Conservation (phyloP, 2,329 filamentous ascomycete genomes). For the Fusarium mexicanum region DNA sequence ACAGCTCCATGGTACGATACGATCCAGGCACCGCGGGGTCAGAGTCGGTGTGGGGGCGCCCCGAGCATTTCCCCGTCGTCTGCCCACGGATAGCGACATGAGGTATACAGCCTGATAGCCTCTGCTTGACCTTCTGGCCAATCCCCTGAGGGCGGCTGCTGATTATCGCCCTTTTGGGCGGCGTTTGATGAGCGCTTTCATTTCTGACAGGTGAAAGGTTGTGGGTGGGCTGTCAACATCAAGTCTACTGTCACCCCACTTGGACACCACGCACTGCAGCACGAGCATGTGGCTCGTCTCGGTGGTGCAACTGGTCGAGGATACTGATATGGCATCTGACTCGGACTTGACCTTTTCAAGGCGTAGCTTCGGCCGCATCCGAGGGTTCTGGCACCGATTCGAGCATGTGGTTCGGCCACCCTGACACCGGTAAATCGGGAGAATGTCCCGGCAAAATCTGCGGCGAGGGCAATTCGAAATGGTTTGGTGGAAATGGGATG, state of each 20-base stretch:
- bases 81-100: constrained; percentile 28
- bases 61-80: constrained; percentile 19
- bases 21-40: constrained; percentile 42
- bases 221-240: constrained; percentile 13
- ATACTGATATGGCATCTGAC: constrained; percentile 13
- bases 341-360: constrained; percentile 29
- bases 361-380: constrained; percentile 39
- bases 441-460: constrained; percentile 52
- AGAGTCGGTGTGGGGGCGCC: constrained; percentile 22
- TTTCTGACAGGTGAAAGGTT: constrained; percentile 17
- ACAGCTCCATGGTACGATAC: constrained; percentile 38
- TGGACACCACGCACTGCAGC: constrained; percentile 14
- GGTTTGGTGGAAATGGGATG: constrained; percentile 57
- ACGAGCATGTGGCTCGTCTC: constrained; percentile 38
- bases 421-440: constrained; percentile 38
- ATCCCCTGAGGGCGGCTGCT: constrained; percentile 16
- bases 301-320: constrained; percentile 32
- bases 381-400: constrained; percentile 41
- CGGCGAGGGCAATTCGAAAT: constrained; percentile 59
- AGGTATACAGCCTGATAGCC: constrained; percentile 5
- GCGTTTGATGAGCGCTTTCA: background rate
- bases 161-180: constrained; percentile 14
- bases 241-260: constrained; percentile 38
- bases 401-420: constrained; percentile 39
- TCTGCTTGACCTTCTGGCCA: constrained; percentile 16